These are phyloP conservation scores for Blumeria graminis DNA, from an alignment of 2,329 filamentous ascomycete genomes.

Conservation along the genomic window DNA sequence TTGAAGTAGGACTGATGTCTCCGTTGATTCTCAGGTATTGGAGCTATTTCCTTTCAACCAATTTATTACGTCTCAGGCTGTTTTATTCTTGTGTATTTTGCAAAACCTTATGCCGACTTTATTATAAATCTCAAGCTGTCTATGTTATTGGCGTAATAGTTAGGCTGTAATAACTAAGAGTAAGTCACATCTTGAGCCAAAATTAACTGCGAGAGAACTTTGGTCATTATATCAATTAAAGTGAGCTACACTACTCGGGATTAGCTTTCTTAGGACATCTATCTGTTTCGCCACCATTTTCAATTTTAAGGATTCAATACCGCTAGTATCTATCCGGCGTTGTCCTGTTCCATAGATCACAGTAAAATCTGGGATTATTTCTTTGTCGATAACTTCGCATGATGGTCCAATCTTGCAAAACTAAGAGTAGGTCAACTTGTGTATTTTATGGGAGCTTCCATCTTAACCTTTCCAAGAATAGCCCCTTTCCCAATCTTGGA, in stretches of 20 bases:
- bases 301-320: constrained; percentile 37
- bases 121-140: too few relatives aligned
- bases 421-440: constrained; percentile 17
- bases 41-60: too few relatives aligned
- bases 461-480: constrained; percentile 33
- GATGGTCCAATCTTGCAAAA: constrained; percentile 48
- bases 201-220: too few relatives aligned
- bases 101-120: too few relatives aligned
- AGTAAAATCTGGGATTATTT: constrained; percentile 37
- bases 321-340: constrained; percentile 31
- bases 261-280: constrained; percentile 39
- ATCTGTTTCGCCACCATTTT: constrained; percentile 42
- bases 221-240: constrained; percentile 10
- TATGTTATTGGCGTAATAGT: too few relatives aligned
- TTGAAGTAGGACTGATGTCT: too few relatives aligned
- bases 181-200: too few relatives aligned
- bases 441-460: background rate
- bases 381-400: constrained; percentile 31
- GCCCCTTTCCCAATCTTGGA: constrained; percentile 34
- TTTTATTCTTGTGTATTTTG: too few relatives aligned
- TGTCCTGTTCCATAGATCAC: constrained; percentile 44
- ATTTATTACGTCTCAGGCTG: too few relatives aligned
- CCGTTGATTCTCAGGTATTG: too few relatives aligned
- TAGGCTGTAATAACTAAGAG: too few relatives aligned
- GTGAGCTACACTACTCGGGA: constrained; percentile 29